A percentile compares a stretch with the other conserved stretches of the same genome.
phyloP scores from a whole-genome alignment of 2,329 filamentous ascomycete species.

The Phyllosticta citrichinensis region DNA sequence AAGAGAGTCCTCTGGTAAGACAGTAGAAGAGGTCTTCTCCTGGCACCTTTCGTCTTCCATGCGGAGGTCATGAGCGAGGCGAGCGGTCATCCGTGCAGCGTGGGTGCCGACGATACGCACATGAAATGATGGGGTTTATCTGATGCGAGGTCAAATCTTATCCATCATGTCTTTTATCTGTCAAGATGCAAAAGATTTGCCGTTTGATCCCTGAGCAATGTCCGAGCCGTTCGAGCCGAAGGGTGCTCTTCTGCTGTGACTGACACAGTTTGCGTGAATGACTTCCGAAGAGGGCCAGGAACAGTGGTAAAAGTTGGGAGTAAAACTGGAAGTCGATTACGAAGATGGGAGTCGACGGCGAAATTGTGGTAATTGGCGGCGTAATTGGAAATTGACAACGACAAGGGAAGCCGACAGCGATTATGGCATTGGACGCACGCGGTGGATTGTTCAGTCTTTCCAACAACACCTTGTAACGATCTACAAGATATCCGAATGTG shows the following conservation, averaged over 20 bases:
- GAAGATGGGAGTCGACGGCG: background rate
- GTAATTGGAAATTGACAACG: background rate
- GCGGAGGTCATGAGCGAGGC: background rate
- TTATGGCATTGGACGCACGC: background rate
- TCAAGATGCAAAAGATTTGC: background rate
- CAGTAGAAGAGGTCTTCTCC: background rate
- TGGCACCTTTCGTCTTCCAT: background rate
- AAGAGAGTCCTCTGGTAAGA: background rate
- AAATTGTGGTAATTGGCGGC: background rate
- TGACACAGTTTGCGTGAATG: background rate
- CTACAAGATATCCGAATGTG: background rate
- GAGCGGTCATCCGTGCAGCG: background rate
- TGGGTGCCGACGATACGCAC: background rate
- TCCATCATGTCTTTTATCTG: background rate
- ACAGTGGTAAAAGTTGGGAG: background rate
- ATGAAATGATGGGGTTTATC: background rate
- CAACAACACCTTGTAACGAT: background rate
- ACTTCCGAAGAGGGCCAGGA: too few species aligned
- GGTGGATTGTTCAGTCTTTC: background rate
- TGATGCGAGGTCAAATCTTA: background rate
- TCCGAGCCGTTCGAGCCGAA: background rate
- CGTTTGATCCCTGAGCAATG: background rate
- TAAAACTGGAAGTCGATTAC: background rate
- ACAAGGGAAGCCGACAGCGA: background rate
- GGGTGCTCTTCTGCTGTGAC: background rate